Evolutionary conservation across 2,329 filamentous ascomycete genomes (phyloP).

Genomic region (Uncinocarpus reesii): DNA sequence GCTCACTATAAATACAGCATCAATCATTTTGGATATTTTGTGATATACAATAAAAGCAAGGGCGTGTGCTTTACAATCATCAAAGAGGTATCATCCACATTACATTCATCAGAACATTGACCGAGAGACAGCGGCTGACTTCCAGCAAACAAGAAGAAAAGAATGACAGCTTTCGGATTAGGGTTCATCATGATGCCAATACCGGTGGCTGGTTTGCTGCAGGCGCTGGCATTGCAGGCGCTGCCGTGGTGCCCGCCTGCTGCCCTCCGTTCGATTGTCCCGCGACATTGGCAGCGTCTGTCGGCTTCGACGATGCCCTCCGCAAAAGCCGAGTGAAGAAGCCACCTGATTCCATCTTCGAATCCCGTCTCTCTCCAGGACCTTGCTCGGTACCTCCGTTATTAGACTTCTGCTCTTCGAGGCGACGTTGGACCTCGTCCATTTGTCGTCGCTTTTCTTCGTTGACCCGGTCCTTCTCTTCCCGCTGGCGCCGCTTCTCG

Average conservation of each 20-base stretch:
- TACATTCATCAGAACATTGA: no score
- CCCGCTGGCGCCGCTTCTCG: constrained; percentile 9
- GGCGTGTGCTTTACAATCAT: no score
- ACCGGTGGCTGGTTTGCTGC: constrained; percentile 1
- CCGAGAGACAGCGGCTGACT: no score
- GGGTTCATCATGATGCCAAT: constrained; percentile 3
- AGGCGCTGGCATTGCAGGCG: background rate
- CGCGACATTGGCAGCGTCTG: background rate
- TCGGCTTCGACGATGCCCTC: constrained; percentile 3
- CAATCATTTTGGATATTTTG: no score
- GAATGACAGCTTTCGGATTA: no score
- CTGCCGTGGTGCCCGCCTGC: background rate
- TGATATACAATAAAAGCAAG: no score
- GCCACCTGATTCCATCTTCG: constrained; percentile 6
- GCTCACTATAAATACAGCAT: no score
- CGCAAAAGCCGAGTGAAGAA: constrained; percentile 2
- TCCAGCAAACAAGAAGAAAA: no score
- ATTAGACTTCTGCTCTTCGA: background rate
- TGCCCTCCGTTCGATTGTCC: background rate
- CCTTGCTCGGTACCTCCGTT: background rate
- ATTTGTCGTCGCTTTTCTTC: constrained; percentile 6
- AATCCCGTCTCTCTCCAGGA: constrained; percentile 1
- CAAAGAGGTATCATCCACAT: no score
- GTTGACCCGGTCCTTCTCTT: constrained; percentile 12
- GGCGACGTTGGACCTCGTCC: background rate